phyloP scores from a whole-genome alignment of 768 basidiomycete genomes.

The Grammothele lineata region DNA sequence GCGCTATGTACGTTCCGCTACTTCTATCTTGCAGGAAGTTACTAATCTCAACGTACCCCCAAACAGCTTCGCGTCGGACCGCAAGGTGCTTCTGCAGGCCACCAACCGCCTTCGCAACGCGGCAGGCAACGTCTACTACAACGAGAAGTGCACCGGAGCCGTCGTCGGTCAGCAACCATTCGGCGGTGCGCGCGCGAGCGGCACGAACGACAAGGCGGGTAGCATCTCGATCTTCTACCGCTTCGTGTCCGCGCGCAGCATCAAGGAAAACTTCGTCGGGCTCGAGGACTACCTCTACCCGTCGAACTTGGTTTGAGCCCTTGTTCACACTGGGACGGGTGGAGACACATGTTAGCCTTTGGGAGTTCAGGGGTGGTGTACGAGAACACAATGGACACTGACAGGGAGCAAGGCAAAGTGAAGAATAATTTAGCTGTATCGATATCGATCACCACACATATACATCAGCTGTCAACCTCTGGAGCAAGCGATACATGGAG shows the following conservation, averaged over 20 bases:
- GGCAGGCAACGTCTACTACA: slow-evolving; percentile 97
- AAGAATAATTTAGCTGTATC: too few relatives aligned
- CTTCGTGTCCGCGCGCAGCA: slow-evolving; percentile 84
- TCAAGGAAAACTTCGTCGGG: slow-evolving; percentile 95
- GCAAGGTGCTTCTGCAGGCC: slow-evolving; percentile 73
- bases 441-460: too few relatives aligned
- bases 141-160: slow-evolving; percentile 98
- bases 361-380: too few relatives aligned
- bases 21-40: slow-evolving; percentile 1
- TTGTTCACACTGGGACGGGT: too few relatives aligned
- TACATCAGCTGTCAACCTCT: too few relatives aligned
- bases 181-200: slow-evolving; percentile 87
- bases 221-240: slow-evolving; percentile 74
- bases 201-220: slow-evolving; percentile 98
- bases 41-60: slow-evolving; percentile 6
- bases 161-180: slow-evolving; percentile 98
- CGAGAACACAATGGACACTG: too few relatives aligned
- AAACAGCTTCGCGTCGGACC: slow-evolving; percentile 80
- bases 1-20: slow-evolving; percentile 66
- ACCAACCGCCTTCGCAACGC: slow-evolving; percentile 83
- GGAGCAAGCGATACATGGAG: too few relatives aligned
- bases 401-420: too few relatives aligned
- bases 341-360: too few relatives aligned
- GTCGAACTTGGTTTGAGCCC: slow-evolving; percentile 67
- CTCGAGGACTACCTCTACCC: slow-evolving; percentile 82